Base-by-base conservation (phyloP, 192 early-diverging fungal genomes). In the Lobosporangium transversale region DNA sequence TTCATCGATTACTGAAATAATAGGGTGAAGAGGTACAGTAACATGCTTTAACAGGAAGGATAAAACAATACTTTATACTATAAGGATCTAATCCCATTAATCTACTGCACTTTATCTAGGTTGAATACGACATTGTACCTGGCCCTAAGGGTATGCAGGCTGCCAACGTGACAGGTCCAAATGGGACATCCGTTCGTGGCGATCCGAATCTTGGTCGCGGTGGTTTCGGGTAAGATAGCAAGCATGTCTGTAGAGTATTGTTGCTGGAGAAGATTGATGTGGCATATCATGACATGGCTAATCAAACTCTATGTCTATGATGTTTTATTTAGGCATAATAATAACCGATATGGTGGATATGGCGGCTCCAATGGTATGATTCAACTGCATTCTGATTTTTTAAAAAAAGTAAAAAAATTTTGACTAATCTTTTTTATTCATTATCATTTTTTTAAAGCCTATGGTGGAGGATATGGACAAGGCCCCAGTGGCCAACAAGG, bases 91-190 rank as follows among this genome's bases (percentile, higher is more conserved):
- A 56, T n/a, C n/a, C 57, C 26, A 65, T n/a, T 73, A 37, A 11
- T 62, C 35, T 35, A 55, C 23, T 29, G 24, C 43, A 31, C 21
- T n/a, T 20, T 42, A 27, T 45, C 18, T 42, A 89, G 88, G 91
- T 93, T 23, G 91, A 93, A 50, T 93, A 91, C 58, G 89, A 90
- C 35, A 73, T 91, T 35, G 79, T 84, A 20, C 80, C 86, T 47
- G 93, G 94, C 18, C 85, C 89, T 45, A 96, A 96, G 80, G 94
- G 94, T 3, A 79, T 91, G 61, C 93, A 94, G 70, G 94, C 94
- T 6, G 87, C 92, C 20, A 86, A 92, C 37, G 93, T 95, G 12
- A 88, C 92, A 21, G 93, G 94, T 11, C 93, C 92, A 3, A 67
- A 81, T 62, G 91, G 93, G 47, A 57, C 63, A 6, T 80, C 81